These are phyloP conservation scores for Globisporangium polare DNA, from an alignment of 352 stramenopile genomes.

Conservation along the genomic window DNA sequence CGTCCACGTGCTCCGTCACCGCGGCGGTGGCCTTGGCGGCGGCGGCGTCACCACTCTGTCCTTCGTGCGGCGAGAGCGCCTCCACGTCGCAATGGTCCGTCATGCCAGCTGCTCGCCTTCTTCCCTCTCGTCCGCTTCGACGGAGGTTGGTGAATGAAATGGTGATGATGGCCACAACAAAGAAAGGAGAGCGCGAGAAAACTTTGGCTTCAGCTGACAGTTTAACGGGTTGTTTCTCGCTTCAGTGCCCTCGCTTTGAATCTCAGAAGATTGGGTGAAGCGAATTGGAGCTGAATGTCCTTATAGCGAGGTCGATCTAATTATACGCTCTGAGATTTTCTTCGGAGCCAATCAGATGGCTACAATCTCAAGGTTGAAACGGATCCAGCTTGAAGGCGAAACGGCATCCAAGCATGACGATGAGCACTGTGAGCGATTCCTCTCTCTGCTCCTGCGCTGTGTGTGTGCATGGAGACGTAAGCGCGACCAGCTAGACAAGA, in stretches of 20 bases:
- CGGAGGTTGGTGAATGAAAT: background rate
- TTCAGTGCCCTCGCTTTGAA: background rate
- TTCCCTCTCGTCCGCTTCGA: background rate
- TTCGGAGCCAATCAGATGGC: too few relatives aligned
- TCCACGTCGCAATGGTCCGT: conserved; percentile 22
- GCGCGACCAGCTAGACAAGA: background rate
- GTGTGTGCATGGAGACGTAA: too few relatives aligned
- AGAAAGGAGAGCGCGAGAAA: background rate
- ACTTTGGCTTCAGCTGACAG: background rate
- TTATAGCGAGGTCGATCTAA: too few relatives aligned
- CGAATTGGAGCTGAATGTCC: too few relatives aligned
- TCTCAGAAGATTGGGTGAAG: too few relatives aligned
- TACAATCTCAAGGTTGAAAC: too few relatives aligned
- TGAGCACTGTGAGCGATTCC: too few relatives aligned
- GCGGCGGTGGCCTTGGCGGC: background rate
- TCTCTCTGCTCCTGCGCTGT: too few relatives aligned
- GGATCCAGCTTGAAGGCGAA: too few relatives aligned
- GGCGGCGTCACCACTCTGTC: too few relatives aligned
- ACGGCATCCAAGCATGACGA: too few relatives aligned
- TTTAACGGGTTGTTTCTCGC: background rate
- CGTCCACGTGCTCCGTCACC: conserved; percentile 8
- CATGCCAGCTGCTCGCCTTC: background rate
- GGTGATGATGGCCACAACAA: background rate
- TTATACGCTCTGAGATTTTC: too few relatives aligned
- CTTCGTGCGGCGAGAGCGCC: conserved; percentile 12